These are phyloP conservation scores for Phytophthora litchii DNA, from an alignment of 352 stramenopile species.

Conservation along the genomic window DNA sequence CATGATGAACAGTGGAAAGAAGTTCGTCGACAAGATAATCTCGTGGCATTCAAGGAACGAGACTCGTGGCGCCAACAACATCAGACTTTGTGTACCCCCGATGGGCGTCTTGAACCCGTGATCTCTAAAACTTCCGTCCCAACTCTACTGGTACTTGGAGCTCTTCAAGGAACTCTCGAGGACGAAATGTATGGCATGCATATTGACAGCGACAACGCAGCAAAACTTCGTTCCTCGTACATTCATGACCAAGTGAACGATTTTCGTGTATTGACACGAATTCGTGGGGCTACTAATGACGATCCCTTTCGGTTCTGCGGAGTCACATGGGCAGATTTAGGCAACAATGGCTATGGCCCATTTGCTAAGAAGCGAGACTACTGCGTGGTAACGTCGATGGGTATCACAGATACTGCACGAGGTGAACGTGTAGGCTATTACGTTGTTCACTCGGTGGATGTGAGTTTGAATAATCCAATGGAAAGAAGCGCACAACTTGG, in stretches of 20 bases:
- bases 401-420: constrained; percentile 23
- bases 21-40: constrained; percentile 37
- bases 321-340: constrained; percentile 45
- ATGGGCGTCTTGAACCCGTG: constrained; percentile 22
- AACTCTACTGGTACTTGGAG: constrained; percentile 42
- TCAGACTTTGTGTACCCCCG: constrained; percentile 23
- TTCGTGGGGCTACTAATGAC: constrained; percentile 30
- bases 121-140: constrained; percentile 33
- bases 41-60: constrained; percentile 50
- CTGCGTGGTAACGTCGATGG: constrained; percentile 42
- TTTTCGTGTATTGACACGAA: constrained; percentile 38
- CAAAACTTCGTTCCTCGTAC: constrained; percentile 43
- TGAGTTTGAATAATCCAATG: constrained; percentile 29
- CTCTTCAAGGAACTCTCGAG: constrained; percentile 57
- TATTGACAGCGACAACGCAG: constrained; percentile 33
- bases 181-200: constrained; percentile 63
- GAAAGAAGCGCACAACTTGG: constrained; percentile 24
- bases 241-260: constrained; percentile 53
- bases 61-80: constrained; percentile 35
- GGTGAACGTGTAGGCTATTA: constrained; percentile 49
- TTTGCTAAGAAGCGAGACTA: constrained; percentile 40
- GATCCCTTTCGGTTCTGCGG: constrained; percentile 47
- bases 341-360: constrained; percentile 25
- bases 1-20: constrained; percentile 49
- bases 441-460: constrained; percentile 45